Evolutionary conservation across 495 filamentous ascomycete genomes (phyloP), one percentile per base, ranked within the genome.

Genomic region (Penicillium pancosmium): DNA sequence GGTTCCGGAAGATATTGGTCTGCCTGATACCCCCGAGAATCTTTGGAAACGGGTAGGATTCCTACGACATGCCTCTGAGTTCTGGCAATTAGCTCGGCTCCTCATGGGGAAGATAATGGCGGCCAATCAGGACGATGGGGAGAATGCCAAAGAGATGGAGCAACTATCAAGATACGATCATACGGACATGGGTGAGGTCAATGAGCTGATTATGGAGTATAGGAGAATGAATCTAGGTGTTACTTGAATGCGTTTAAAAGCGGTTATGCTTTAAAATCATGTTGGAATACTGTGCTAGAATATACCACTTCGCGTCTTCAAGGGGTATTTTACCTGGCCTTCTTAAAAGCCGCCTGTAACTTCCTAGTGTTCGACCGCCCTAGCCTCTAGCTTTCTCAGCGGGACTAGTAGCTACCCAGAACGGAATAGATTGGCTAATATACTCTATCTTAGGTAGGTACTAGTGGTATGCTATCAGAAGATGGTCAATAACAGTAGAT

Each of bases 41-140:
- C 36, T 68, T n/a, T 72, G 69, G 69, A 72, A 66, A 38, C 65
- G 68, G 46, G 53, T 69, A 8, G 69, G 69, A 7, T 72, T 69
- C 46, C 55, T 66, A 7, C 58, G 62, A 5, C 65, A 63, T 7
- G 65, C 67, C 0, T 63, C 67, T 18, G 69, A 72, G 35, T 72
- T 72, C 16, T 72, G 67, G 69, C 69, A 72, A 12, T 50, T 69
- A 16, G 69, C 69, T 35, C 57, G 65, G 5, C 66, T 72, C 13
- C 63, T 68, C 15, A 50, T 62, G 0, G 53, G 54, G 10, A 64
- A 61, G 40, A 65, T 72, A 10, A 61, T 52, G 33, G 51, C 52
- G 11, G 35, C 38, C 4, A 55, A 10, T 19, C 33, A 57, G 6
- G 54, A 56, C 3, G 59, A 66, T 6, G 19, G 47, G 9, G 11